Base-by-base conservation (phyloP, 78 protist species). In the Cavenderia fasciculata region DNA sequence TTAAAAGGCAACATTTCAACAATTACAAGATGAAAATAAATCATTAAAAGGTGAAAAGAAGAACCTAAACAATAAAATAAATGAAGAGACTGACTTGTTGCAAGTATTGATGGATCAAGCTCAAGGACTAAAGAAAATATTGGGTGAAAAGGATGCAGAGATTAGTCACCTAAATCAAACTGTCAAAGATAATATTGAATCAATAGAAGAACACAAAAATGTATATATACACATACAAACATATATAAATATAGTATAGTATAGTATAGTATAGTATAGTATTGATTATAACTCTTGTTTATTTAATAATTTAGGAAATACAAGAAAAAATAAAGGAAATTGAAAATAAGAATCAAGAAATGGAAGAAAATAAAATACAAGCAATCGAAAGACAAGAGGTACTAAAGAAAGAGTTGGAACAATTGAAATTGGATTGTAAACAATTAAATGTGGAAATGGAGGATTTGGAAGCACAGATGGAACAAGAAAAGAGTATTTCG, bases 21-120 rank as follows among this genome's bases (percentile, higher is more conserved):
- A 63, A 63, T 34, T 63, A 38, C 72, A 63, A 38, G 72, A 63
- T n/a, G 72, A 63, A 21, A 63, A 63, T 34, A 63, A 63, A 63
- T 63, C 72, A 63, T 38, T 63, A 21, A 63, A 63, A 34, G 72
- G 72, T 43, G 90, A 68, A 34, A 56, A 59, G 0, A 52, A 65
- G 49, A 68, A 68, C 27, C 54, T 46, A 25, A 54, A 43, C 29
- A 82, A 82, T 56, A 54, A 47, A 27, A 57, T 82, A 6, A 40
- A 52, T 56, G 90, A 82, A 25, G 90, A 82, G 33, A 51, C 78
- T 12, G 27, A 74, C 56, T 59, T 82, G 4, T 18, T 61, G 6
- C 43, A 65, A 16, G 12, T 57, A 18, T 68, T 82, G 38, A 59
- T 23, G 44, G 68, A 82, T 7, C 77, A 82, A 33, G 90, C 90